These are phyloP conservation scores for Mycena sp. DNA, from an alignment of 1,284 basidiomycete genomes.

Conservation along the genomic window DNA sequence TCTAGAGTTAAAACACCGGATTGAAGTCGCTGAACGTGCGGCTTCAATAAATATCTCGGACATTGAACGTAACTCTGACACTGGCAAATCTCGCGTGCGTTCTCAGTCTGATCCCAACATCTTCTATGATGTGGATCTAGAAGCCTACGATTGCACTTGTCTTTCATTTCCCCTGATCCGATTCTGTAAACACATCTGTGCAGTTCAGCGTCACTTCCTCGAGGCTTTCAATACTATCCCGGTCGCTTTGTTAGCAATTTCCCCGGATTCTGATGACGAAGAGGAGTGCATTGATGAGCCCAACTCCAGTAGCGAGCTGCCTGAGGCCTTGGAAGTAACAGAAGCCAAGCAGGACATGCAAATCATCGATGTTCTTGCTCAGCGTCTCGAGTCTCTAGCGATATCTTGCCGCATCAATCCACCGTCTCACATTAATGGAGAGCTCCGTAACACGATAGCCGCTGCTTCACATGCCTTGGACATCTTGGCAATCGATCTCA, in stretches of 20 bases:
- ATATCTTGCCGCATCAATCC: too few relatives aligned
- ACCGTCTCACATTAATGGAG: too few relatives aligned
- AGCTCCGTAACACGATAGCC: too few relatives aligned
- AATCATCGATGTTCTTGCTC: too few relatives aligned
- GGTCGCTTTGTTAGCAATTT: not conserved
- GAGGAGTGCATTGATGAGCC: too few relatives aligned
- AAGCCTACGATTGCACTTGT: slow-evolving; percentile 3
- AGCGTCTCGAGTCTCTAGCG: too few relatives aligned
- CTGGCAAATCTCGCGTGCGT: not conserved
- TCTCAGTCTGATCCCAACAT: slow-evolving; percentile 4
- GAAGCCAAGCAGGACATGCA: too few relatives aligned
- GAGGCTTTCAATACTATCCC: slow-evolving; percentile 1
- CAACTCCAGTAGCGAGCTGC: too few relatives aligned
- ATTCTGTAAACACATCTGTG: slow-evolving; percentile 18
- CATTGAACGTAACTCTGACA: not conserved
- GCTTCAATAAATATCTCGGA: not conserved
- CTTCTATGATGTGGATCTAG: slow-evolving; percentile 9
- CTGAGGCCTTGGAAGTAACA: too few relatives aligned
- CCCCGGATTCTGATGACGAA: too few relatives aligned
- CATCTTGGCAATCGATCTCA: not conserved
- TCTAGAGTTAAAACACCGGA: not conserved
- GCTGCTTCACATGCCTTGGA: too few relatives aligned
- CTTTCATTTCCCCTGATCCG: slow-evolving; percentile 6
- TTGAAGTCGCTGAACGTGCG: not conserved
- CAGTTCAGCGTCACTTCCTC: slow-evolving; percentile 9